phyloP scores from a whole-genome alignment of 352 stramenopile species.

The Pythium phragmiticola region DNA sequence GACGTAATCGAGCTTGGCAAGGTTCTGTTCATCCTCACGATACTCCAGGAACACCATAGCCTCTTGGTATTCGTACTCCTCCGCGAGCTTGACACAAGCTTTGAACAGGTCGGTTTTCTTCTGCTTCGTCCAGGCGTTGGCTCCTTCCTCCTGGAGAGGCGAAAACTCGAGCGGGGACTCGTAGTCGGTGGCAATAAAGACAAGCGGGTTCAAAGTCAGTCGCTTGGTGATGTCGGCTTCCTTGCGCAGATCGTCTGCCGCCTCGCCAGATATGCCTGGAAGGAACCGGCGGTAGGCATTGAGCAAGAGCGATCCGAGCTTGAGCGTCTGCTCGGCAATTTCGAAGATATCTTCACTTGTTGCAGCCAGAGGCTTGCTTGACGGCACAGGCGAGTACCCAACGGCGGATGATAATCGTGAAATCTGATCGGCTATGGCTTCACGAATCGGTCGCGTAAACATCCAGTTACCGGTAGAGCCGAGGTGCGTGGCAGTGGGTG shows the following conservation, averaged over 20 bases:
- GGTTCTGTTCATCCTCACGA: slow-evolving; percentile 55
- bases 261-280: slow-evolving; percentile 33
- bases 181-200: slow-evolving; percentile 60
- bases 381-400: slow-evolving; percentile 40
- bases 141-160: slow-evolving; percentile 13
- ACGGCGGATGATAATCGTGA: slow-evolving; percentile 47
- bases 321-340: slow-evolving; percentile 56
- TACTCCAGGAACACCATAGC: slow-evolving; percentile 77
- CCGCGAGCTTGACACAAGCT: slow-evolving; percentile 54
- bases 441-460: slow-evolving; percentile 56
- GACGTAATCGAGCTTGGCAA: slow-evolving; percentile 68
- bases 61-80: slow-evolving; percentile 82
- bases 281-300: slow-evolving; percentile 58
- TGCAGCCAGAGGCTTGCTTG: slow-evolving; percentile 43
- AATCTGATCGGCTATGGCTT: slow-evolving; percentile 65
- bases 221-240: slow-evolving; percentile 61
- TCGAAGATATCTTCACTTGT: slow-evolving; percentile 64
- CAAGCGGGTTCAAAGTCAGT: slow-evolving; percentile 63
- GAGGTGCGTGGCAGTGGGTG: slow-evolving; percentile 28
- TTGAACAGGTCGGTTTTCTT: slow-evolving; percentile 58
- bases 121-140: slow-evolving; percentile 35
- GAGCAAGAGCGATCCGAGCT: slow-evolving; percentile 51
- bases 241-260: slow-evolving; percentile 59
- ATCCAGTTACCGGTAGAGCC: slow-evolving; percentile 49
- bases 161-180: slow-evolving; percentile 19